These are phyloP conservation scores for Ustilago tritici DNA, from an alignment of 1,284 basidiomycete species.

Conservation along the genomic window DNA sequence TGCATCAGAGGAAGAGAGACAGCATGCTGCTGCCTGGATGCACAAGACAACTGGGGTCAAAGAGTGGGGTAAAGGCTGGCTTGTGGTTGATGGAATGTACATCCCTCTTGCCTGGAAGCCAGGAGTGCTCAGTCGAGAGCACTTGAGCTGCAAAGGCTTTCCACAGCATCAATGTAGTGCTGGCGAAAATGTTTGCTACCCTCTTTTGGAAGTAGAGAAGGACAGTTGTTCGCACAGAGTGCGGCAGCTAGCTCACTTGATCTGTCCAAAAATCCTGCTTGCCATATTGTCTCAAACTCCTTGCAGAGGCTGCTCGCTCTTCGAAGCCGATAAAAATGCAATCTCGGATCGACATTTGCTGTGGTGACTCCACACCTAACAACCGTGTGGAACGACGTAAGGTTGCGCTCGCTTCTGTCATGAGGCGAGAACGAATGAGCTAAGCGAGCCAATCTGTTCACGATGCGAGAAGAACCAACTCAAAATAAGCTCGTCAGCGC, in stretches of 20 bases:
- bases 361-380: neutral
- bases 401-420: conserved; percentile 3
- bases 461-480: conserved; percentile 2
- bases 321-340: neutral
- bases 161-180: no score
- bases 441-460: neutral
- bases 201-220: neutral
- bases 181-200: neutral
- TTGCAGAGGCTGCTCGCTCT: neutral
- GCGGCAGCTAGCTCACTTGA: neutral
- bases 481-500: conserved; percentile 3
- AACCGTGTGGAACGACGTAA: neutral
- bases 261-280: neutral
- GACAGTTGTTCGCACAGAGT: no score
- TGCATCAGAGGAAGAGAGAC: no score
- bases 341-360: neutral
- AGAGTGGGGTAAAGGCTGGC: no score
- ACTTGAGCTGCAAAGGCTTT: no score
- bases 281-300: neutral
- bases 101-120: no score
- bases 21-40: no score
- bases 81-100: no score
- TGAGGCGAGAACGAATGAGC: neutral
- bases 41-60: no score
- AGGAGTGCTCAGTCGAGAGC: no score